phyloP scores from a whole-genome alignment of 257 asterid species.

The Linaria vulgaris region DNA sequence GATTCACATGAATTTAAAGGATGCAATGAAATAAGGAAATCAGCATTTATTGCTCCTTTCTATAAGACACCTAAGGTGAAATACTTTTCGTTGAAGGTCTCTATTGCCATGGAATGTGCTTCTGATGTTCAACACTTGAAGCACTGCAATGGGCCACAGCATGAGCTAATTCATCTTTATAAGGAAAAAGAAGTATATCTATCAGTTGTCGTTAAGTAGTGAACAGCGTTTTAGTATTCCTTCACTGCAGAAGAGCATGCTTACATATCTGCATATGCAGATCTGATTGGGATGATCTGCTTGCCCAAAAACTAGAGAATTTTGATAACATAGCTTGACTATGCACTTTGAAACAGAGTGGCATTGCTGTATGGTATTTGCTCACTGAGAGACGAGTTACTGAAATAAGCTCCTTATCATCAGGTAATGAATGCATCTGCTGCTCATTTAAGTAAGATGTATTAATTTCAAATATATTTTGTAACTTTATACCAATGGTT shows the following conservation, averaged over 20 bases:
- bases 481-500: no score
- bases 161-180: conserved; percentile 49
- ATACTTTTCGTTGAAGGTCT: conserved; percentile 52
- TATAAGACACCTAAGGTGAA: conserved; percentile 49
- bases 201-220: conserved; percentile 26
- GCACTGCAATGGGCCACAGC: conserved; percentile 44
- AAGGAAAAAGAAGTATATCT: conserved; percentile 57
- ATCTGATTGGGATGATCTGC: background rate
- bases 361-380: conserved; percentile 7
- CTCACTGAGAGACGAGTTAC: no score
- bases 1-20: conserved; percentile 51
- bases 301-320: conserved; percentile 3
- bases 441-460: no score
- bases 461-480: no score
- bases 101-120: conserved; percentile 62
- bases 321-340: background rate
- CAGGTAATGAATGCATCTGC: conserved; percentile 14
- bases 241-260: conserved; percentile 10
- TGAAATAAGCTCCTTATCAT: no score
- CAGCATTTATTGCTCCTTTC: conserved; percentile 55
- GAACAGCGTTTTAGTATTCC: conserved; percentile 6
- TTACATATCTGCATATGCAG: background rate
- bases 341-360: background rate
- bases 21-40: conserved; percentile 42
- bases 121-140: conserved; percentile 29